These are phyloP conservation scores for Backusella luteola DNA, from an alignment of 192 early-diverging fungal species.

Conservation along the genomic window DNA sequence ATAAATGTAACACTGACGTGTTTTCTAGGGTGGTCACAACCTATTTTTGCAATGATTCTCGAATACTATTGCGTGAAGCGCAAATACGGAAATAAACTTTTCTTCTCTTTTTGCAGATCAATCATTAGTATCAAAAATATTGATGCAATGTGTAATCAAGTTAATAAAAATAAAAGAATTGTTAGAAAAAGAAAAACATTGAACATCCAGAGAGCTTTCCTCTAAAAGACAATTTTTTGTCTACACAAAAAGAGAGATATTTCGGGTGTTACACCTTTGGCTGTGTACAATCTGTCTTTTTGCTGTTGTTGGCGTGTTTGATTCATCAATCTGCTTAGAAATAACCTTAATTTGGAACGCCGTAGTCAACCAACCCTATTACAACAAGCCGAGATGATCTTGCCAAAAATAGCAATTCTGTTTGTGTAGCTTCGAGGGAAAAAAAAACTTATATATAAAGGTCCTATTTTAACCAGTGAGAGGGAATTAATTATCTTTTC, in stretches of 20 bases:
- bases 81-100: not conserved
- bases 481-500: not conserved
- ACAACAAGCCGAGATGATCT: not conserved
- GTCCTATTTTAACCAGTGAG: not conserved
- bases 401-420: not conserved
- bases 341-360: constrained; percentile 7
- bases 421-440: not conserved
- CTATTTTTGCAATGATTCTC: not conserved
- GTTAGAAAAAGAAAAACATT: not conserved
- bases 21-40: not conserved
- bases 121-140: not conserved
- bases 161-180: not conserved
- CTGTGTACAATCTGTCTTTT: not conserved
- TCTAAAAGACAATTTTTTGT: not conserved
- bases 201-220: not conserved
- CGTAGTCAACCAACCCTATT: not conserved
- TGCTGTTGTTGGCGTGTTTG: not conserved
- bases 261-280: not conserved
- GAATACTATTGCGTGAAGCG: not conserved
- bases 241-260: not conserved
- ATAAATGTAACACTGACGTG: not conserved
- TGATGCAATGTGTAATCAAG: not conserved
- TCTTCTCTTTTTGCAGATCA: not conserved
- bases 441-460: not conserved
- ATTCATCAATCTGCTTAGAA: not conserved